Base-by-base conservation (phyloP, 2,329 filamentous ascomycete species). In the Fusarium hostae region DNA sequence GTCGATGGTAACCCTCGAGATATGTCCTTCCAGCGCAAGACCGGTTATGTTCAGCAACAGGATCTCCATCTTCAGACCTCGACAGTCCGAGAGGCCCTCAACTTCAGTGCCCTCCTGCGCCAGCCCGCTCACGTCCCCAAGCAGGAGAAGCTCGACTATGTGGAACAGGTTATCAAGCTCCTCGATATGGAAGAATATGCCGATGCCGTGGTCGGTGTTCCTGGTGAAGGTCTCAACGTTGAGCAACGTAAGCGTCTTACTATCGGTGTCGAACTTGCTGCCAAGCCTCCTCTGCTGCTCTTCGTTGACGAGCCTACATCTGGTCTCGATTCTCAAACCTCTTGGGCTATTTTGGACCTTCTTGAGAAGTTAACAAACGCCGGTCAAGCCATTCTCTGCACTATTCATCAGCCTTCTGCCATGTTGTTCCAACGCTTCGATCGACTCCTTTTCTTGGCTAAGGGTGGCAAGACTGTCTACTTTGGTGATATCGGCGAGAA, bases 231-330 rank as follows among this genome's bases (percentile, higher is more conserved):
- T 81, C 87, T 94, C 40, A 93, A 93, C 77, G 88, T 90, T 18
- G 89, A 91, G 76, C 89, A 91, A 80, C 85, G 89, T 55, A 91
- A 91, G 81, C 92, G 94, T 76, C 87, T 98, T 10, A 98, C 95
- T 1, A 97, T 98, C 70, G 95, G 94, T 81, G 95, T 98, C n/a
- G 95, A 98, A 80, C 87, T 98, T 28, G 95, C 94, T 44, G 95
- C 95, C 10, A 97, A 96, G 84, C 95, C 95, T 9, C 91, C 94
- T 43, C 86, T 98, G 57, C 87, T 98, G 68, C 89, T 98, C 50
- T 98, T 98, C 84, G 89, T 98, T 41, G 95, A 98, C 76, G 95
- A 98, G 81, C 95, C 95, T 18, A 98, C 95, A 6, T 97, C 94
- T 32, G 95, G 95, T 85, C 89, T 98, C 24, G 95, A 98, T 81